phyloP scores from a whole-genome alignment of 2,329 filamentous ascomycete species.

The Sporothrix curviconia region DNA sequence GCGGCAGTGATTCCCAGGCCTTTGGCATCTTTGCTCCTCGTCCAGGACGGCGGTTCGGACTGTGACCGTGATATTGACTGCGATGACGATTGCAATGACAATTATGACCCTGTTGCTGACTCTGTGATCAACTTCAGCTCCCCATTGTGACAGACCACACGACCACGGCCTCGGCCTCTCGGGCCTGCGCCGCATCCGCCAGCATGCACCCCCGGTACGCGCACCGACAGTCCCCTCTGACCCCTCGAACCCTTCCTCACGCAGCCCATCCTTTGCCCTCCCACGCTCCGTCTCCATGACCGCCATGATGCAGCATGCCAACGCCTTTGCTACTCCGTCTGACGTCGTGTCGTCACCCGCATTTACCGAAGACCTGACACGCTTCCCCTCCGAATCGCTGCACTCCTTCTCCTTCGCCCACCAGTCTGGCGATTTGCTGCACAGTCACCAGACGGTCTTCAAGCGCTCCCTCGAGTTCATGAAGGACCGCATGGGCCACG shows the following conservation, averaged over 20 bases:
- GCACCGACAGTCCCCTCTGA: conserved; percentile 59
- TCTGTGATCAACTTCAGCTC: conserved; percentile 48
- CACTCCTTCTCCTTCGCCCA: conserved; percentile 98
- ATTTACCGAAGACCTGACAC: conserved; percentile 79
- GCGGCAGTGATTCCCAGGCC: too few species aligned
- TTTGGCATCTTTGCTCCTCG: too few species aligned
- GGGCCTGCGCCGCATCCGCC: conserved; percentile 87
- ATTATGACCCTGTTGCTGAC: background rate
- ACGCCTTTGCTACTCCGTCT: conserved; percentile 50
- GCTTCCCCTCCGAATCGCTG: conserved; percentile 90
- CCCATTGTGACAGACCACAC: conserved; percentile 74
- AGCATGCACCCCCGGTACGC: conserved; percentile 61
- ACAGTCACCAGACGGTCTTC: conserved; percentile 85
- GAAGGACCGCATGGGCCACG: conserved; percentile 83
- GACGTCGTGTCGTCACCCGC: conserved; percentile 56
- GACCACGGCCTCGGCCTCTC: conserved; percentile 81
- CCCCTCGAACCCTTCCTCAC: conserved; percentile 57
- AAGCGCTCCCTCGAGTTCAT: conserved; percentile 96
- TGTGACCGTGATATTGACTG: background rate
- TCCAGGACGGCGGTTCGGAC: too few species aligned
- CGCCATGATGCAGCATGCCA: conserved; percentile 50
- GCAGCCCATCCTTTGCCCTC: conserved; percentile 50
- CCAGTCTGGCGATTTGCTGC: conserved; percentile 84
- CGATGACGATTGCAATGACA: too few species aligned
- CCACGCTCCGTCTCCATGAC: conserved; percentile 67